Base-by-base conservation (phyloP, 768 basidiomycete genomes). In the Pleurotus platypus region DNA sequence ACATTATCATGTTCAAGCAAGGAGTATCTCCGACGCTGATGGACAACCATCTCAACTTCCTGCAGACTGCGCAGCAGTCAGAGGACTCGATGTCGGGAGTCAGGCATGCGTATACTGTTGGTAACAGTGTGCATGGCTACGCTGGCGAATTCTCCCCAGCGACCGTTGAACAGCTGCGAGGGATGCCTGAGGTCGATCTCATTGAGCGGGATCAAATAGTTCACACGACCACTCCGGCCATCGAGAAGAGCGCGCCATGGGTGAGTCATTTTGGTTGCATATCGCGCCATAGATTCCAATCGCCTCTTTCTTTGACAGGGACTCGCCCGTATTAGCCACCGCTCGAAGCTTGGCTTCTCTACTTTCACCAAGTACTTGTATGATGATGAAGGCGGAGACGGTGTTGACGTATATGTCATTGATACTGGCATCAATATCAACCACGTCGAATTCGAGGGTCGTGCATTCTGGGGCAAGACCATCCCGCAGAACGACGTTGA, bases 171-270 rank as follows among this genome's bases (percentile, higher is more conserved):
- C 78, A 82, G 64, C 85, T 99, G 69, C 81, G 96, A 54, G 70
- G 78, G 49, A 79, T 87, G 78, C 94, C 94, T 8, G 94, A 96
- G 70, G 95, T 99, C 30, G 89, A 85, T 15, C 96, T 89, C 66
- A 78, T 99, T 53, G 97, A 99, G 79, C 83, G 80, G 57, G 97
- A 99, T 78, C 94, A 97, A 76, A 76, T 95, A 64, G 93, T 98
- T n/a, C 82, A 77, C 58, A 88, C 90, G 2, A 79, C 80, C 62
- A 87, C 87, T 1, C 37, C 15, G 0, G 38, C 51, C 51, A 63
- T 73, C 1, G 89, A 94, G 82, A 82, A 69, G 50, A 65, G 72
- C n/a, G 90, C 94, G 9, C 90, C 94, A 51, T 95, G 94, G 94
- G 92, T 94, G 70, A 71, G 85, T 76, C 51, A 58, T 54, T 51